Evolutionary conservation across 208 protist species (phyloP), one percentile per base, ranked within the genome.

Genomic region (Leptomonas pyrrhocoris): DNA sequence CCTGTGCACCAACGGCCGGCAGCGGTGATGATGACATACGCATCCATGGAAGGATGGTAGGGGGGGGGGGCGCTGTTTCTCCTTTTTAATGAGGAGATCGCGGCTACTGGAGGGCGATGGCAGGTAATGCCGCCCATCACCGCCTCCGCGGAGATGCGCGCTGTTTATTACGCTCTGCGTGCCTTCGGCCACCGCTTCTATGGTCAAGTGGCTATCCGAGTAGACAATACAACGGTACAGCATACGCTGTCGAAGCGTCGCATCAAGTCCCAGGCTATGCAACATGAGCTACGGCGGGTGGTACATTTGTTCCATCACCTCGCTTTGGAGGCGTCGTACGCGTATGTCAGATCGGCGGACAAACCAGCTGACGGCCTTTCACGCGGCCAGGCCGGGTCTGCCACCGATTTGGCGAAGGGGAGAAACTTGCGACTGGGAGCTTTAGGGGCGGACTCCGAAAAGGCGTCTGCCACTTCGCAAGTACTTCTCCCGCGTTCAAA

Each of bases 401-500:
- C 23, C 13, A 21, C 25, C 36, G 48, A 43, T 16, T 42, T 43
- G 36, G 34, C 19, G 50, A 56, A 54, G 34, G 12, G 61, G 23
- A 48, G n/a, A 67, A 54, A 46, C 61, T 67, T 57, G 50, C 19
- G 49, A 56, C 54, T 3, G 50, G 45, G 30, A 51, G 45, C 55
- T 42, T 60, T 60, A 34, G 55, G 23, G 30, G 34, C 55, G 55
- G 34, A 60, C 28, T 60, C 45, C n/a, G 3, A 45, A 45, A 60
- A 40, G 30, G 21, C 19, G 40, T 23, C 51, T 57, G 16, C 30
- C 51, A 57, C 51, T 57, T 57, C 25, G 51, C 30, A 19, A 8
- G 48, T 53, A 21, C 30, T 23, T 43, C 7, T 43, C n/a, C n/a
- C n/a, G n/a, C n/a, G n/a, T n/a, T n/a, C n/a, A n/a, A n/a, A n/a